Evolutionary conservation across 331 rosid genomes (phyloP), one percentile per base, ranked within the genome.

Genomic region (Malus hybrid): DNA sequence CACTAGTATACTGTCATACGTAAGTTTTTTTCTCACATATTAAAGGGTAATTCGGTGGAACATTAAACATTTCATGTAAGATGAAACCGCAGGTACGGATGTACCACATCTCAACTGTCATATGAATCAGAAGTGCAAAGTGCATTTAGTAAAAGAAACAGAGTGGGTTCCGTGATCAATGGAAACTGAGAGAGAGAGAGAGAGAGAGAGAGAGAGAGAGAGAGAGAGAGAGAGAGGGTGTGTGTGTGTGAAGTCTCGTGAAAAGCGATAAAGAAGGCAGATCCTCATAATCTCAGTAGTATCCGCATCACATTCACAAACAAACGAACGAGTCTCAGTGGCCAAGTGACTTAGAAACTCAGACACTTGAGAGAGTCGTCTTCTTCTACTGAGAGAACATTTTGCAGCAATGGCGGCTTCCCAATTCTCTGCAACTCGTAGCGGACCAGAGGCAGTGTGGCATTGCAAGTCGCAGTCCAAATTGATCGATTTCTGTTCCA

Each of bases 371-470:
- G 28, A 64, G 52, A 2, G 16, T 28, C 44, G 3, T 36, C 13
- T 42, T 42, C 48, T 42, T 42, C 48, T 42, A 0, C 48, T 10
- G 42, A 76, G 46, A 66, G 39, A 66, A 4, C 8, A 28, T 28
- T 0, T 62, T 0, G 6, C 52, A 39, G 76, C 66, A 79, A 89
- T 92, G 97, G 93, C 92, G 12, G 84, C 80, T 67, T 79, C 95
- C 71, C 97, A 83, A 16, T 84, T 90, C 55, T 80, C 93, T 8
- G 71, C 83, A 10, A 81, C 71, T 39, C 74, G 82, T 52, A 66
- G 56, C 34, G 78, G 78, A 59, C 39, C 80, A 4, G 81, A 71
- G 42, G 62, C 92, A 2, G 65, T 83, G 69, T 67, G 84, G 42
- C 83, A 77, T 20, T 68, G 84, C 73, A 78, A 80, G 57, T 82